These are phyloP conservation scores for Musa schizocarpa DNA, from an alignment of 176 grass and related monocot genomes.

Conservation along the genomic window DNA sequence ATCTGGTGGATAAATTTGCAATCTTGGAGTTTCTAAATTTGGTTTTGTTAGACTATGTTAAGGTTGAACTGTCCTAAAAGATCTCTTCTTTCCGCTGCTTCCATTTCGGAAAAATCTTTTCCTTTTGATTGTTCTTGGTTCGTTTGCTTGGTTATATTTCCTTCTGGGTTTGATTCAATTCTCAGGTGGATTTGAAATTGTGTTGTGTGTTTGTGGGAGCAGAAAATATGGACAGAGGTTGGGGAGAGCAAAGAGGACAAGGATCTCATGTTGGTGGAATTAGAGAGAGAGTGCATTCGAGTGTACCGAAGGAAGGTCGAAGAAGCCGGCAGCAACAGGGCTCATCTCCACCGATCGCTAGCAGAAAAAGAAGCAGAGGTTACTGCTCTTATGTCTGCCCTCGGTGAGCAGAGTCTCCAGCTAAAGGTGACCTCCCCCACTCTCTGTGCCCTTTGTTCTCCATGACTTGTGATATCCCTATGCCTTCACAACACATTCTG, in stretches of 20 bases:
- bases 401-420: conserved; percentile 34
- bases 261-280: conserved; percentile 39
- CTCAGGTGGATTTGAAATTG: background rate
- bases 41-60: background rate
- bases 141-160: background rate
- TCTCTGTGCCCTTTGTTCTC: background rate
- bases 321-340: conserved; percentile 42
- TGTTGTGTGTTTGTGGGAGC: conserved; percentile 1
- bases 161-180: background rate
- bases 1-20: too few species aligned
- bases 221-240: conserved; percentile 61
- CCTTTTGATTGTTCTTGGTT: background rate
- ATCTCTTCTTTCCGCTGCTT: background rate
- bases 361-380: conserved; percentile 53
- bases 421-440: conserved; percentile 19
- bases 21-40: too few species aligned
- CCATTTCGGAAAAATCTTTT: background rate
- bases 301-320: conserved; percentile 52
- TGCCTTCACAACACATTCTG: background rate
- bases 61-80: background rate
- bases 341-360: conserved; percentile 46
- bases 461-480: background rate
- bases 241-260: conserved; percentile 44
- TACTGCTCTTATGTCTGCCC: conserved; percentile 39
- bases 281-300: conserved; percentile 53